Evolutionary conservation across 805 yeast species (phyloP), one percentile per base, ranked within the genome.

Genomic region (Cyberlindnera maritima): DNA sequence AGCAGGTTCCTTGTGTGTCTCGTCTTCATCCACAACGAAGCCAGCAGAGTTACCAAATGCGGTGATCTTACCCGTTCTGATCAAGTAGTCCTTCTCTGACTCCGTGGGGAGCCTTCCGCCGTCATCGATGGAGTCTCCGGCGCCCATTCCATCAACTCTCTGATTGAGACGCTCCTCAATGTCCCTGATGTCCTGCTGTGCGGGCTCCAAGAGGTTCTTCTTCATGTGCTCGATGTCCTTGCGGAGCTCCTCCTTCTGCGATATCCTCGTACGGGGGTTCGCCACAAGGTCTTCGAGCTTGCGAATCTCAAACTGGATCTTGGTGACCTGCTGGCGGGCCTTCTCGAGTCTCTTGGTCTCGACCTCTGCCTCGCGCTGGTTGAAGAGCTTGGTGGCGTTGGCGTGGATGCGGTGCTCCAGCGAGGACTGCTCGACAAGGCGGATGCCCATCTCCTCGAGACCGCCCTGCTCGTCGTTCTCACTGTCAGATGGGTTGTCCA

Each of bases 1-100:
- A 8, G 32, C 39, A 14, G 55, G 49, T 15, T 39, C 57, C 11
- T 8, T 1, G 29, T 44, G 31, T 44, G 53, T 53, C 1, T 58
- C 65, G 13, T 62, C 66, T 14, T 62, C 69, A 2, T 68, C 74
- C 4, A 60, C 56, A 12, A 54, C 73, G 55, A 88, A 85, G 2
- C 80, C 83, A 35, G 74, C 72, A 18, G 79, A 67, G 26, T 79
- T 78, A 11, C 97, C 96, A 70, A 94, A 94, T 0, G 98, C 98
- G 0, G 99, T 94, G 46, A 90, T 80, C 62, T 89, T 83, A 25
- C 99, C 99, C 0, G 92, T 91, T 53, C 99, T 74, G 0, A 94
- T 79, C 50, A 94, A 71, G 59, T 66, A 91, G 42, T 91, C 97
- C 47, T 79, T 79, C 59, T 85, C 86, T 0, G 89, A 67, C 59